Evolutionary conservation across 108 stramenopile species (phyloP).

Genomic region (Skeletonema potamos): DNA sequence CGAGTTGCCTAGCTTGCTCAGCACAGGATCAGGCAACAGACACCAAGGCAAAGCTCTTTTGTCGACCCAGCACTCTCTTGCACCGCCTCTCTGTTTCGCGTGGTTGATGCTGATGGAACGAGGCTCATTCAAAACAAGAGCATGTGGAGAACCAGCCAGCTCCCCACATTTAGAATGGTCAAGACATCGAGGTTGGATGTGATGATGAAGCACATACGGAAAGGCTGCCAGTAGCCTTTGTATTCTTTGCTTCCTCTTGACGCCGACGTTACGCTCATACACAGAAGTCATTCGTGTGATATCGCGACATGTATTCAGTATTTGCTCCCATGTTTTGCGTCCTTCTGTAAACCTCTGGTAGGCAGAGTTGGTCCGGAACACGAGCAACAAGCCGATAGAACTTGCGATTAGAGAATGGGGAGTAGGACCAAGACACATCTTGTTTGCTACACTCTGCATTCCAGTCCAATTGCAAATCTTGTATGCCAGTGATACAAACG

Average conservation of each 20-base stretch:
- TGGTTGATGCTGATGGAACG: background rate
- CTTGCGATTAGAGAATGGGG: slow-evolving; percentile 70
- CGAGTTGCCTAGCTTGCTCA: slow-evolving; percentile 45
- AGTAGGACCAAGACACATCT: slow-evolving; percentile 54
- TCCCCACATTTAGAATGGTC: slow-evolving; percentile 32
- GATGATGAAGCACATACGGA: slow-evolving; percentile 72
- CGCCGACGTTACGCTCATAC: slow-evolving; percentile 68
- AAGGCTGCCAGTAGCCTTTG: slow-evolving; percentile 64
- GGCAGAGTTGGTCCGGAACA: slow-evolving; percentile 80
- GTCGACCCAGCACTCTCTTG: slow-evolving; percentile 58
- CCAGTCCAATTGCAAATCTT: slow-evolving; percentile 16
- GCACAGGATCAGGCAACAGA: slow-evolving; percentile 34
- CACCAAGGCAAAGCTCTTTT: slow-evolving; percentile 63
- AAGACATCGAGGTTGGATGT: slow-evolving; percentile 63
- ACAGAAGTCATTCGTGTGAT: slow-evolving; percentile 69
- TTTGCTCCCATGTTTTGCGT: slow-evolving; percentile 83
- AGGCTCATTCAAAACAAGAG: slow-evolving; percentile 32
- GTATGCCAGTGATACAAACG: slow-evolving; percentile 40
- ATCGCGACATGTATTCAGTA: slow-evolving; percentile 67
- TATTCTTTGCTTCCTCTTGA: slow-evolving; percentile 42
- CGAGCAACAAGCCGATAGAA: slow-evolving; percentile 73
- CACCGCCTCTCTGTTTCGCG: background rate
- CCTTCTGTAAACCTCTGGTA: slow-evolving; percentile 86
- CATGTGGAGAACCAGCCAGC: slow-evolving; percentile 19
- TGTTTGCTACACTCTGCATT: slow-evolving; percentile 22